Evolutionary conservation across 1,284 basidiomycete species (phyloP), one percentile per base, ranked within the genome.

Genomic region (Rhodotorula sp.): DNA sequence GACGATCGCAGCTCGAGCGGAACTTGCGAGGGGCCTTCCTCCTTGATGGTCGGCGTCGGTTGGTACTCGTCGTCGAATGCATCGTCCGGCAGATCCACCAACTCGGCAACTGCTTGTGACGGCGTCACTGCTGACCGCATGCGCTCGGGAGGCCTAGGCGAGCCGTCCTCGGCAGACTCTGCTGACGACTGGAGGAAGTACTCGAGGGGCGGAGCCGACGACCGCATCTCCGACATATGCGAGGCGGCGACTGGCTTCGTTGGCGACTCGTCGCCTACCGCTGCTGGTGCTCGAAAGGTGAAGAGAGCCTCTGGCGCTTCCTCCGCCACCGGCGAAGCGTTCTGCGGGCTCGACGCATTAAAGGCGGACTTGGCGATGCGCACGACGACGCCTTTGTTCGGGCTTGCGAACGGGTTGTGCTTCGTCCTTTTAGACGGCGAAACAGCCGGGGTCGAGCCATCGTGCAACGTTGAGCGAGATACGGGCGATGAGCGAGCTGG

Each of bases 41-140:
- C 68, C 31, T 51, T 58, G 46, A 62, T 24, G 4, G 73, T 75
- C 48, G 73, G 73, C 16, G 73, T 70, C 31, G 73, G 73, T 24
- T 62, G 55, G 28, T 70, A 72, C 1, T 74, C 64, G 4, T 69
- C 68, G 48, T 68, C 63, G 47, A 75, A 60, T 0, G 59, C 57
- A 20, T 55, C 66, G 4, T 57, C 55, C 4, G 62, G 68, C 7
- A 73, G 58, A 18, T 64, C 64, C 3, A 18, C 69, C 8, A 67
- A 59, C 24, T 75, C 70, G 37, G 59, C 66, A 16, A 67, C 51
- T 2, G 53, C 63, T 24, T 64, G 60, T 5, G 59, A 60, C 1
- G 64, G 65, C 8, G 71, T 63, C 26, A 59, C 4, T 16, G 26
- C 9, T 0, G 64, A 26, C 2, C 58, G 54, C 7, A 18, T 34